Evolutionary conservation across 2,329 filamentous ascomycete genomes (phyloP).

Genomic region (Tolypocladium capitatum): DNA sequence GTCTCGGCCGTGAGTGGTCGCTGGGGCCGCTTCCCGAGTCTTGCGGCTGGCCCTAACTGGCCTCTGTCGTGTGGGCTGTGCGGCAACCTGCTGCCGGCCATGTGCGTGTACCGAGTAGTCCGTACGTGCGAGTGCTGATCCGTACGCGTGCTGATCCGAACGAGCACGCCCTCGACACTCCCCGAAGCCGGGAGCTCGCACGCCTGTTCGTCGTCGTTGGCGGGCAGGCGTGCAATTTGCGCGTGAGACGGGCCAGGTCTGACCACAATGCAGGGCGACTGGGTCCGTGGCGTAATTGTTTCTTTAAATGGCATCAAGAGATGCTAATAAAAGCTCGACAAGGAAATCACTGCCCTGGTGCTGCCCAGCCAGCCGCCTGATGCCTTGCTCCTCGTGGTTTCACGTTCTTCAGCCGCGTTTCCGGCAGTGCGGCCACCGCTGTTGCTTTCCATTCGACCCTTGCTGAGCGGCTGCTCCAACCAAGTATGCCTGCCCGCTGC

Average conservation of each 20-base stretch:
- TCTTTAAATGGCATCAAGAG: neutral
- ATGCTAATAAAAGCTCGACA: neutral
- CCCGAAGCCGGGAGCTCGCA: neutral
- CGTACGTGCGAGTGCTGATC: too few species aligned
- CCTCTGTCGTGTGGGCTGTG: too few species aligned
- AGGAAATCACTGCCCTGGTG: neutral
- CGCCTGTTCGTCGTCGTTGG: too few species aligned
- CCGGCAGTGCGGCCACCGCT: too few species aligned
- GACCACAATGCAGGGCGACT: conserved; percentile 1
- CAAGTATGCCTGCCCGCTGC: neutral
- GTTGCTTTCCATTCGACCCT: neutral
- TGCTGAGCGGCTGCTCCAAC: neutral
- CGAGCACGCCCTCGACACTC: neutral
- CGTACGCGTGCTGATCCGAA: too few species aligned
- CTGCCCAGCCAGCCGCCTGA: neutral
- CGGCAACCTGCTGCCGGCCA: too few species aligned
- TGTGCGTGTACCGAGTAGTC: too few species aligned
- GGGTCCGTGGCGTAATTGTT: neutral
- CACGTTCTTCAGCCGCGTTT: too few species aligned
- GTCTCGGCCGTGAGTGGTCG: too few species aligned
- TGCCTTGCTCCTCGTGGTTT: too few species aligned
- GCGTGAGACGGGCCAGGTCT: conserved; percentile 1
- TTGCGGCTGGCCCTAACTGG: too few species aligned
- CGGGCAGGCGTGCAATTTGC: conserved; percentile 1
- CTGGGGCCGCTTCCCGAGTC: too few species aligned